A percentile compares a stretch with the other conserved stretches of the same genome.
These are phyloP conservation scores for Acacia pycnantha DNA, from an alignment of 331 rosid genomes.

Conservation along the genomic window DNA sequence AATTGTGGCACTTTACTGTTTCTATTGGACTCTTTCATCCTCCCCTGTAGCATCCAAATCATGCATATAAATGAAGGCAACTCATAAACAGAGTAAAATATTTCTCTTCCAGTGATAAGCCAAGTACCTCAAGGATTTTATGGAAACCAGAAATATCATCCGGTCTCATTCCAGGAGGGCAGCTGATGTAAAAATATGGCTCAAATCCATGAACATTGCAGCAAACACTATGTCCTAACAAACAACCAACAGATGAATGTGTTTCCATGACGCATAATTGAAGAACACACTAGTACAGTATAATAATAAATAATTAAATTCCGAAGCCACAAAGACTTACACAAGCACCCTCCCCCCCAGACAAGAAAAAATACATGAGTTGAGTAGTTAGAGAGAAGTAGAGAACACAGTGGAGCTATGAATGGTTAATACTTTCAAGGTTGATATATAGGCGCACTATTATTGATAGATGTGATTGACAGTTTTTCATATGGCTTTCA, in stretches of 20 bases:
- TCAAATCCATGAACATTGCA: conserved; percentile 96
- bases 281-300: neutral
- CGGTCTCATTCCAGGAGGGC: conserved; percentile 90
- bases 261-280: conserved; percentile 8
- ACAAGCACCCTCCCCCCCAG: neutral
- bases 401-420: neutral
- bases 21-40: conserved; percentile 88
- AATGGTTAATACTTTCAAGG: neutral
- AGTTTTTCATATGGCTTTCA: neutral
- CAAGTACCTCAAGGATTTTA: conserved; percentile 76
- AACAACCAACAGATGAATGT: conserved; percentile 26
- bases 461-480: conserved; percentile 15
- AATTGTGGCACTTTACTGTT: conserved; percentile 62
- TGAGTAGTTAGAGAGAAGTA: neutral
- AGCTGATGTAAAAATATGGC: conserved; percentile 87
- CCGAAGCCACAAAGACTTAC: neutral
- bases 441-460: neutral
- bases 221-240: conserved; percentile 88
- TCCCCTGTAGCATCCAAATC: conserved; percentile 49
- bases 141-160: conserved; percentile 81
- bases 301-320: neutral
- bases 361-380: neutral
- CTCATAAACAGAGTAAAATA: neutral
- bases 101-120: conserved; percentile 14
- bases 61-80: conserved; percentile 18